Conservation (phyloP, 2,329 filamentous ascomycete species). For the Seiridium cupressi region DNA sequence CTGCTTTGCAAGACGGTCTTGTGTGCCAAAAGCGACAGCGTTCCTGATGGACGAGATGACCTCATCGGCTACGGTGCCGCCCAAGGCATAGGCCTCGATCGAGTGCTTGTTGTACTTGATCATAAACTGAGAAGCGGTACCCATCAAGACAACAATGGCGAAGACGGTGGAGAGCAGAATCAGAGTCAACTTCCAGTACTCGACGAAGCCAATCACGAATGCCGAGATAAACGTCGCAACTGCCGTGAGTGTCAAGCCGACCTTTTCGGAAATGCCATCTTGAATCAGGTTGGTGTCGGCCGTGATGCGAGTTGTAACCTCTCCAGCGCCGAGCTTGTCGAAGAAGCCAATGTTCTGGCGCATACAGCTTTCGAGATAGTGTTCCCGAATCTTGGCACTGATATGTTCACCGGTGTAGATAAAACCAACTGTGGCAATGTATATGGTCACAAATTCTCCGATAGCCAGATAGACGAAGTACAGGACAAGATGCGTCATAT, state of each 20-base stretch:
- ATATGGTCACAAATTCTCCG: slow-evolving; percentile 74
- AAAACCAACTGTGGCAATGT: slow-evolving; percentile 82
- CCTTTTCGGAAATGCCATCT: slow-evolving; percentile 89
- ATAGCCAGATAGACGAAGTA: slow-evolving; percentile 87
- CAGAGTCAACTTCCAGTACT: slow-evolving; percentile 89
- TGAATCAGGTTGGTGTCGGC: slow-evolving; percentile 92
- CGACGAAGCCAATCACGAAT: slow-evolving; percentile 86
- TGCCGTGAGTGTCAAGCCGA: slow-evolving; percentile 73
- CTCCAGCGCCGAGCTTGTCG: slow-evolving; percentile 88
- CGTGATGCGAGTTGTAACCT: slow-evolving; percentile 92
- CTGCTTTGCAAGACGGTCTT: slow-evolving; percentile 83
- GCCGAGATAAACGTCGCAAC: slow-evolving; percentile 82
- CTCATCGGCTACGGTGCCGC: slow-evolving; percentile 88
- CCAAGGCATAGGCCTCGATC: slow-evolving; percentile 75
- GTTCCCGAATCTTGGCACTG: slow-evolving; percentile 73
- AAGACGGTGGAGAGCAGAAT: slow-evolving; percentile 82
- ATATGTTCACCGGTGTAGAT: slow-evolving; percentile 85
- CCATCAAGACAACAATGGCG: slow-evolving; percentile 77
- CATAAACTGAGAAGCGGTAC: slow-evolving; percentile 68
- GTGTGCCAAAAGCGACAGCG: slow-evolving; percentile 87
- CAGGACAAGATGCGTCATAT: slow-evolving; percentile 64
- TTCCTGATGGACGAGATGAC: slow-evolving; percentile 93
- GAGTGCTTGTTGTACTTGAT: slow-evolving; percentile 78
- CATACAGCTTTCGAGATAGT: slow-evolving; percentile 82
- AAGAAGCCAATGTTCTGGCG: slow-evolving; percentile 90